Evolutionary conservation across 2,329 filamentous ascomycete species (phyloP).

Genomic region (Ascochyta rabiei): DNA sequence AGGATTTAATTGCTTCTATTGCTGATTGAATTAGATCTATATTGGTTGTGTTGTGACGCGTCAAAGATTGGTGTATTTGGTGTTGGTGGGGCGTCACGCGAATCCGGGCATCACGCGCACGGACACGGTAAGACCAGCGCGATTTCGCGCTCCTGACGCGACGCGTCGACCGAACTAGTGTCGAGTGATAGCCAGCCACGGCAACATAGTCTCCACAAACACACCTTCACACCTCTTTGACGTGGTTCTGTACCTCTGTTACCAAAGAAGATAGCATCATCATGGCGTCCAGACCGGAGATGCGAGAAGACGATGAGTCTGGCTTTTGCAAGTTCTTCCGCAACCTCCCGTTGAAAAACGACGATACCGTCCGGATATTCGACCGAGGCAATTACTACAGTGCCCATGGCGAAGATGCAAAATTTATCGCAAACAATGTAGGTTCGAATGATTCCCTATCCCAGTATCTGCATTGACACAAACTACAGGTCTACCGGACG

Average conservation of each 20-base stretch:
- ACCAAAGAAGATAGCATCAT: neutral
- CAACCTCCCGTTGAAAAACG: slow-evolving; percentile 72
- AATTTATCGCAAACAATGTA: slow-evolving; percentile 80
- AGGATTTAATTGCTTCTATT: too few species aligned
- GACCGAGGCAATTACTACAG: slow-evolving; percentile 96
- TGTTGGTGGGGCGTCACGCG: too few species aligned
- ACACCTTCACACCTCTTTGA: neutral
- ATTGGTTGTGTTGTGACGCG: too few species aligned
- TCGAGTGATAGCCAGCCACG: neutral
- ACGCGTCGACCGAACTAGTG: slow-evolving; percentile 12
- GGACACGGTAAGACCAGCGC: too few species aligned
- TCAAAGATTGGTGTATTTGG: too few species aligned
- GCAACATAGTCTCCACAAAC: neutral
- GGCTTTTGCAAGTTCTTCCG: slow-evolving; percentile 98
- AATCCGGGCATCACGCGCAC: too few species aligned
- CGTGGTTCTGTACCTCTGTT: neutral
- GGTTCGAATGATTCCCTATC: slow-evolving; percentile 22
- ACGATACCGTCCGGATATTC: slow-evolving; percentile 85
- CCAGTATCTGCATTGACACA: neutral
- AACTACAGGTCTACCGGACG: slow-evolving; percentile 84
- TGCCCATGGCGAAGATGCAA: slow-evolving; percentile 84
- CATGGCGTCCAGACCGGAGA: slow-evolving; percentile 63
- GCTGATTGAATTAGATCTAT: too few species aligned
- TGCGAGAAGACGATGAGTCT: slow-evolving; percentile 88
- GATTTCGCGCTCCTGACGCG: slow-evolving; percentile 20